Base-by-base conservation (phyloP, 306 rosid species). In the Acacia acuminata region DNA sequence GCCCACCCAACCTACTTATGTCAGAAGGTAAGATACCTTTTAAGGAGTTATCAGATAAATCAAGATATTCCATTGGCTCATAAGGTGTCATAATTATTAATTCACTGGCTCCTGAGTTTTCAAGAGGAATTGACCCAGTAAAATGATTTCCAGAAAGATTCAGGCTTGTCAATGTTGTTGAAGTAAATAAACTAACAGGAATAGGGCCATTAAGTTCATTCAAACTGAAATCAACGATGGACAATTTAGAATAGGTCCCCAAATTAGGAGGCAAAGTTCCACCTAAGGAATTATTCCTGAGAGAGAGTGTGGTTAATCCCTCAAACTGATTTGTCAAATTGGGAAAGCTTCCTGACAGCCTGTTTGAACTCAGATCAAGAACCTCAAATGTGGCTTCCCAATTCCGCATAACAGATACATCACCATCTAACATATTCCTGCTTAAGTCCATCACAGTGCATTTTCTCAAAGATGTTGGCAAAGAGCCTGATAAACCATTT, bases 131-230 rank as follows among this genome's bases (percentile, higher is more conserved):
- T 67, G 90, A 80, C 34, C 99, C 98, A 0, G 85, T 88, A 65
- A 96, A 83, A 27, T 87, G 87, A 82, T 96, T 96, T 84, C 92
- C 89, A 9, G 99, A 96, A 82, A 96, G 98, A 85, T 93, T 96
- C 76, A 96, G 89, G 48, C 82, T 90, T 81, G 79, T 73, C 89
- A 96, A 83, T 72, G 93, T 85, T 63, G 64, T 8, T 19, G 97
- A 93, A 72, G 90, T 66, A 81, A 96, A 92, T 82, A 93, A 89
- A 83, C 92, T 84, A 68, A 70, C 87, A 55, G 99, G 99, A 85
- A 96, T 85, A 82, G 93, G 45, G 70, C 99, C 98, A 45, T 58
- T 88, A 42, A 96, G 92, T 71, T 80, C 87, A 86, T 96, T 96
- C 65, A 82, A 90, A 92, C 99, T 96, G 81, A 96, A 77, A 87